phyloP scores from a whole-genome alignment of 345 rosid species.

The thale cress (Arabidopsis thaliana) region DNA sequence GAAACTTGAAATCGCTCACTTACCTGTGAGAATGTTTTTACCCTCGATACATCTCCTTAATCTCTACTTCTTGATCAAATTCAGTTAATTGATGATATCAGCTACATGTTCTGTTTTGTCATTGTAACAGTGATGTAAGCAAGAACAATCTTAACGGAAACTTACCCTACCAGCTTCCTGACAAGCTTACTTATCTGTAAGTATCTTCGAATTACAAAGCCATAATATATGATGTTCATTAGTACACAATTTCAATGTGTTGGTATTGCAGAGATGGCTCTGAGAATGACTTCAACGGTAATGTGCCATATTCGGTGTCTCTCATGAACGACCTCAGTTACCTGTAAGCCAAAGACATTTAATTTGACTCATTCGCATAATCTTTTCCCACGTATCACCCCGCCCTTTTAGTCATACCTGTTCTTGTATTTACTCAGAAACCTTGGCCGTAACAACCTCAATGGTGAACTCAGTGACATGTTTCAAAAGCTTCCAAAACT shows the following conservation, averaged over 20 bases:
- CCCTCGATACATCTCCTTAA: constrained; percentile 10
- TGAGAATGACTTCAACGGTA: constrained; percentile 74
- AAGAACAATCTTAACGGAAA: constrained; percentile 78
- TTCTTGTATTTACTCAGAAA: constrained; percentile 54
- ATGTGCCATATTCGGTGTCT: constrained; percentile 83
- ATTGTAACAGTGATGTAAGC: constrained; percentile 88
- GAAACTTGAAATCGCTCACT: constrained; percentile 81
- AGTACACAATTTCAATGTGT: not conserved
- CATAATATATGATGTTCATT: not conserved
- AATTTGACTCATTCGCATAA: not conserved
- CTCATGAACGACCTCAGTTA: constrained; percentile 68
- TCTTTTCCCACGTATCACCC: not conserved
- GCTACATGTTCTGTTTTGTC: constrained; percentile 47
- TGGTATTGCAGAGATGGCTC: constrained; percentile 77
- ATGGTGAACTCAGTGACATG: constrained; percentile 85
- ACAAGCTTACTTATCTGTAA: constrained; percentile 67
- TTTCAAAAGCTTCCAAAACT: constrained; percentile 78
- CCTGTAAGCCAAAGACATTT: constrained; percentile 59
- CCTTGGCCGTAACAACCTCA: constrained; percentile 70
- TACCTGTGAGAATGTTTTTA: constrained; percentile 62
- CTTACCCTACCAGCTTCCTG: constrained; percentile 96
- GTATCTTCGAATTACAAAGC: constrained; percentile 24
- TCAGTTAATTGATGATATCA: not conserved
- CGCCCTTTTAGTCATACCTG: not conserved
- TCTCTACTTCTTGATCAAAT: constrained; percentile 34